Conservation (phyloP, 305 asterid genomes). For the Striga hermonthica region DNA sequence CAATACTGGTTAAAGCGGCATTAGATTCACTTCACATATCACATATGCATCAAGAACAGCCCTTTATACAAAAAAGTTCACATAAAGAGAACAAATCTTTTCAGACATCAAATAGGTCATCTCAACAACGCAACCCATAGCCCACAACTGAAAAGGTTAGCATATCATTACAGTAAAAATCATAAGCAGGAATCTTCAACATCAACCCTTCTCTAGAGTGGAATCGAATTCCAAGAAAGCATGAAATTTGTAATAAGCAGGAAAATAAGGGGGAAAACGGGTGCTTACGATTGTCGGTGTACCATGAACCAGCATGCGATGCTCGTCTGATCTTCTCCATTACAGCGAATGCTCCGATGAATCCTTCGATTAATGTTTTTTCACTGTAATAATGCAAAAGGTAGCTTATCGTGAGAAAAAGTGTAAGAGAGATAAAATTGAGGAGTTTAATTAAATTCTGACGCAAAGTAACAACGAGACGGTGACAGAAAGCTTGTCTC, state of each 20-base stretch:
- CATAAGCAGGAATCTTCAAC: not conserved
- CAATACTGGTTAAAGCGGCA: not conserved
- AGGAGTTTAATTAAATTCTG: conserved; percentile 22
- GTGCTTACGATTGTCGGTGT: conserved; percentile 81
- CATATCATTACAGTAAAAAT: not conserved
- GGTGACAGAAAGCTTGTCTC: conserved; percentile 13
- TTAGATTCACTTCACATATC: not conserved
- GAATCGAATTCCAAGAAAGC: not conserved
- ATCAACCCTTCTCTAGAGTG: not conserved
- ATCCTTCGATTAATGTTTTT: not conserved
- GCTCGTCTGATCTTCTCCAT: conserved; percentile 84
- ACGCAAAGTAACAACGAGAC: conserved; percentile 27
- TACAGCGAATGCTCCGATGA: conserved; percentile 24
- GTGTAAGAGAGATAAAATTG: not conserved
- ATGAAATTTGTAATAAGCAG: not conserved
- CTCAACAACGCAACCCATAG: not conserved
- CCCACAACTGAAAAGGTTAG: not conserved
- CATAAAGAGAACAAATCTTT: not conserved
- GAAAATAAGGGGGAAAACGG: conserved; percentile 1
- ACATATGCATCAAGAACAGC: not conserved
- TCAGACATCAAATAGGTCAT: not conserved
- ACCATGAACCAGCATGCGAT: conserved; percentile 99
- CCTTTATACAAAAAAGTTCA: not conserved
- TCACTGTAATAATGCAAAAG: conserved; percentile 11
- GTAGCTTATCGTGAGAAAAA: no score